Base-by-base conservation (phyloP, 2,329 filamentous ascomycete species). In the Dothideomycetes sp. region DNA sequence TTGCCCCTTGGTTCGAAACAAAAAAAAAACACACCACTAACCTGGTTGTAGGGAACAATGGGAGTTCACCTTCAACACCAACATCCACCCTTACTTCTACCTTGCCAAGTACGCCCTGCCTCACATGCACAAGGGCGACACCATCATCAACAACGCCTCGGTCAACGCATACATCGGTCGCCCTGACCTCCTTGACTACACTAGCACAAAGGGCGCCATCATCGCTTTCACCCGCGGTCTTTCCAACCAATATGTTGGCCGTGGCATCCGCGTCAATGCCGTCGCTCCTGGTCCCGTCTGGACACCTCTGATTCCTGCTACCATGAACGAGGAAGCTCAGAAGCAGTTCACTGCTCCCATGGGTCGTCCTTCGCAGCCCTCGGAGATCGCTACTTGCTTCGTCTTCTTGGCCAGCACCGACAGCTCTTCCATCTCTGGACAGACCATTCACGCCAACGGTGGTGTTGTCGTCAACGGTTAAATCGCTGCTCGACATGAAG, bases 81-180 rank as follows among this genome's bases (percentile, higher is more conserved):
- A 91, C 64, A 87, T 91, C 53, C 81, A 89, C 60, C 74, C 82
- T 3, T 81, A 78, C 66, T 91, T 87, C 69, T 89, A 79, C 64
- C 68, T 89, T 24, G 73, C 83, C 45, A 91, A 91, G 60, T 85
- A 88, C 55, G 64, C 72, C 10, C 68, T 91, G 9, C 78, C 77
- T 1, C 80, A 88, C 61, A 82, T 91, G 77, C 74, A 76, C 54
- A 59, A 61, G n/a, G 84, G 85, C 24, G 72, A 76, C 42, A 78
- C 76, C 18, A 86, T 93, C 58, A 86, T 93, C 71, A 91, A 89
- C 67, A 87, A 85, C 57, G 79, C 83, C 31, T 87, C 82, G 22
- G 80, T 91, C 57, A 89, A 89, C 58, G 82, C 80, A 18, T 91
- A 89, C 63, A 74, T 87, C 44, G 84, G 84, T 27, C 80, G 83